Evolutionary conservation across 2,329 filamentous ascomycete genomes (phyloP), one percentile per base, ranked within the genome.

Genomic region (Trichophaea hybrida): DNA sequence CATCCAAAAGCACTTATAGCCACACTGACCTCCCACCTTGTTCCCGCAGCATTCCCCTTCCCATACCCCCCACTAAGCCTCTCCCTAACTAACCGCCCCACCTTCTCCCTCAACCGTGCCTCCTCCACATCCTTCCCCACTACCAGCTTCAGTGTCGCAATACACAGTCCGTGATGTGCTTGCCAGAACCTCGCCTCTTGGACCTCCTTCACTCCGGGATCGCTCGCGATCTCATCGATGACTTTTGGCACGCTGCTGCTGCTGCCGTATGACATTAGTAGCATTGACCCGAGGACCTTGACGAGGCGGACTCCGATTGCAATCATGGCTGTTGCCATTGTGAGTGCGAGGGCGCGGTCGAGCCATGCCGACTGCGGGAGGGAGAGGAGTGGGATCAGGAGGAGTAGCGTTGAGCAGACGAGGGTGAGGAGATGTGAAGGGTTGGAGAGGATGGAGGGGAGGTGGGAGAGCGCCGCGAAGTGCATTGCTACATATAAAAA

Each of bases 181-280:
- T 98, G 93, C 93, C 93, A 98, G 72, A 98, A 95, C 70, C 89
- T 84, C 1, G 90, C 91, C 69, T 96, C 90, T 60, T 96, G 88
- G 51, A 98, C 82, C 1, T 79, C 79, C 49, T 80, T 79, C 32
- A 97, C 82, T 58, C 80, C 79, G 1, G 86, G 82, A 68, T 96
- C 89, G 1, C 82, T 79, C 71, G 89, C 84, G 55, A 98, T 90
- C 71, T 94, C 62, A 5, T 59, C 33, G 34, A 69, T 60, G 33
- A 65, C 60, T 43, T 65, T 63, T 8, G 57, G 60, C 1, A 68
- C 62, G 10, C 61, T 68, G 2, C 46, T 54, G 1, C 69, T 66
- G 46, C 78, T 77, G 48, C 78, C 77, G 71, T 94, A 96, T 2
- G 86, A 91, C 91, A 98, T 96, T 60, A 98, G 79, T 35, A 98